A percentile compares a stretch with the other conserved stretches of the same genome.
Evolutionary conservation across 176 grass and related monocot genomes (phyloP).

Genomic region (Pontederia paniculata): DNA sequence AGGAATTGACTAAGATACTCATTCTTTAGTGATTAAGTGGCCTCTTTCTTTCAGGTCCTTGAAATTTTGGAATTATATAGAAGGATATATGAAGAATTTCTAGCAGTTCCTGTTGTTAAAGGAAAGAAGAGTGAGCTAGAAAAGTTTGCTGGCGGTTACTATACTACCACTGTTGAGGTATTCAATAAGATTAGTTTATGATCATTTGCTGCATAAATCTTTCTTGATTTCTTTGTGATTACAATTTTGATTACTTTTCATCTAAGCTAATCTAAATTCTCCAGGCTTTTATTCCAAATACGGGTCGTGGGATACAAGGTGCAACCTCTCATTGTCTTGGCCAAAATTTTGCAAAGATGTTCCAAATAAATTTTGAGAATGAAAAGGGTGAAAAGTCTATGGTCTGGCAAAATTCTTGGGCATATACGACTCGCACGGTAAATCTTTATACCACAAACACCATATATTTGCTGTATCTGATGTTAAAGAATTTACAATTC

Average conservation of each 20-base stretch:
- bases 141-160: constrained; percentile 88
- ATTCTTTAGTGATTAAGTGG: too few relatives aligned
- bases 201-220: too few relatives aligned
- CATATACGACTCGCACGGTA: constrained; percentile 95
- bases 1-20: too few relatives aligned
- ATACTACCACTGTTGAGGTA: constrained; percentile 97
- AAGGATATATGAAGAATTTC: constrained; percentile 89
- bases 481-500: not conserved
- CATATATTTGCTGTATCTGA: not conserved
- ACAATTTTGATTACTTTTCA: too few relatives aligned
- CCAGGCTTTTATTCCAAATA: constrained; percentile 72
- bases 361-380: constrained; percentile 93
- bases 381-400: constrained; percentile 71
- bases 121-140: constrained; percentile 92
- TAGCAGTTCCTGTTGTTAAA: constrained; percentile 90
- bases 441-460: constrained; percentile 24
- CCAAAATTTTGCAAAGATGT: constrained; percentile 97
- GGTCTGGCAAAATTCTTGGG: constrained; percentile 99
- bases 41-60: constrained; percentile 46
- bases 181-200: not conserved
- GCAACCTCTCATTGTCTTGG: constrained; percentile 94
- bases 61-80: constrained; percentile 89
- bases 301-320: constrained; percentile 90
- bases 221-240: too few relatives aligned
- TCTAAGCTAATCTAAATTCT: not conserved